A percentile compares a stretch with the other conserved stretches of the same genome.
phyloP scores from a whole-genome alignment of 2,329 filamentous ascomycete species.

The Trichoderma sp. region DNA sequence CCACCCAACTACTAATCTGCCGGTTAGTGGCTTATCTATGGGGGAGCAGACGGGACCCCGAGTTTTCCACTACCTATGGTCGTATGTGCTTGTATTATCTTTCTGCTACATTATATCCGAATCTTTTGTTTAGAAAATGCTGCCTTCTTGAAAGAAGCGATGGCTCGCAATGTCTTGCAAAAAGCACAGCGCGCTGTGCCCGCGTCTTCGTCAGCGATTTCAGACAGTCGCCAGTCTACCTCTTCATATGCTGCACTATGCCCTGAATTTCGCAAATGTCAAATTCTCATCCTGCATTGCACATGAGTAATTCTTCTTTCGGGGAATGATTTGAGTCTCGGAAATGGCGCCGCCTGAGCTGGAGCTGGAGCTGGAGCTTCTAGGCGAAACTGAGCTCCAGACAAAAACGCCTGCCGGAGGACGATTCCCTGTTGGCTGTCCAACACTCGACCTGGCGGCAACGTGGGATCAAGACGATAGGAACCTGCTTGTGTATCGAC shows the following conservation, averaged over 20 bases:
- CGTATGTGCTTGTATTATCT: too few species aligned
- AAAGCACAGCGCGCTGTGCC: not conserved
- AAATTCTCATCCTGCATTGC: too few species aligned
- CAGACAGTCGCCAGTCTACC: not conserved
- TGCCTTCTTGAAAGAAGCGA: too few species aligned
- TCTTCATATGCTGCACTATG: not conserved
- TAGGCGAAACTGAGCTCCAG: constrained; percentile 58
- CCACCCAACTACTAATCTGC: too few species aligned
- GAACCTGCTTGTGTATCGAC: constrained; percentile 71
- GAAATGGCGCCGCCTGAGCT: constrained; percentile 27
- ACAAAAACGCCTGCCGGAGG: constrained; percentile 49
- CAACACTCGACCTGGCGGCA: constrained; percentile 79
- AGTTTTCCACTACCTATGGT: too few species aligned
- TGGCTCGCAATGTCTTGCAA: not conserved
- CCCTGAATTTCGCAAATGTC: not conserved
- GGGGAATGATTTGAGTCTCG: not conserved
- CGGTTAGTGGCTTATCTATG: too few species aligned
- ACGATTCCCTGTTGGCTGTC: constrained; percentile 68
- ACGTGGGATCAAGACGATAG: constrained; percentile 64
- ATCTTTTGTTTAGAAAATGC: not conserved
- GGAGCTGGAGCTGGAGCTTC: constrained; percentile 39
- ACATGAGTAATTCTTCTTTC: not conserved
- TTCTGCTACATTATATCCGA: not conserved
- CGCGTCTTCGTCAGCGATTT: not conserved
- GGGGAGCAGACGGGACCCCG: too few species aligned